A percentile compares a stretch with the other conserved stretches of the same genome.
Conservation (phyloP, 2,329 filamentous ascomycete species). For the Colletotrichum musae region DNA sequence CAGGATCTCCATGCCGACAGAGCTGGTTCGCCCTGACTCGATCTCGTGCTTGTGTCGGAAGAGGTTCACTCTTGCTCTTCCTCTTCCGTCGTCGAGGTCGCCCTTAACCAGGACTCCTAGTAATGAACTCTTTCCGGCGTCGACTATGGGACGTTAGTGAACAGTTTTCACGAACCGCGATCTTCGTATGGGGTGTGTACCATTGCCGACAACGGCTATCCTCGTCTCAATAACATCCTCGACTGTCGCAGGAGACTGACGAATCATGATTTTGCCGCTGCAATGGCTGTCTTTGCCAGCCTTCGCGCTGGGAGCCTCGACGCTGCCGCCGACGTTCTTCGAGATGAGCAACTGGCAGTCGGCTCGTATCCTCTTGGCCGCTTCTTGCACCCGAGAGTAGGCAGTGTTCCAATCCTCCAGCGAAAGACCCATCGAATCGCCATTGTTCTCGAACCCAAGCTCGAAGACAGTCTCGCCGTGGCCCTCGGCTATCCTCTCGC, state of each 20-base stretch:
- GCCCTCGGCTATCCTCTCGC: constrained; percentile 82
- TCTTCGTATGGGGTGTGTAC: constrained; percentile 55
- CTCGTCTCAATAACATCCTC: constrained; percentile 96
- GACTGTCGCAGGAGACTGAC: constrained; percentile 78
- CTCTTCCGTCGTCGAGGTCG: constrained; percentile 92
- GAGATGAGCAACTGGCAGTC: constrained; percentile 89
- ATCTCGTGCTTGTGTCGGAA: constrained; percentile 99
- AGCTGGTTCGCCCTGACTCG: constrained; percentile 94
- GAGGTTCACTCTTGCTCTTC: constrained; percentile 93
- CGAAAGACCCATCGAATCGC: constrained; percentile 85
- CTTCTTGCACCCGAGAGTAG: constrained; percentile 74
- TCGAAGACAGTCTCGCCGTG: constrained; percentile 94
- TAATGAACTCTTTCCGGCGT: constrained; percentile 97
- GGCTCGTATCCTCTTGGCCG: constrained; percentile 76
- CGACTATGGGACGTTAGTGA: constrained; percentile 69
- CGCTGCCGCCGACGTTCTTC: constrained; percentile 86
- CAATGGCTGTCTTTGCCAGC: constrained; percentile 79
- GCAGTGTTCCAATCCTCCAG: constrained; percentile 83
- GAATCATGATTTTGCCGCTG: constrained; percentile 89
- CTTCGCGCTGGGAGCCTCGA: constrained; percentile 75
- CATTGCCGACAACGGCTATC: constrained; percentile 97
- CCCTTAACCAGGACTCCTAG: constrained; percentile 96
- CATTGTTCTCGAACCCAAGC: constrained; percentile 90
- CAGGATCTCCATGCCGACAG: constrained; percentile 99
- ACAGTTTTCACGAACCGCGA: background rate